Conservation (phyloP, 2,329 filamentous ascomycete species). For the Dactylellina sp. region DNA sequence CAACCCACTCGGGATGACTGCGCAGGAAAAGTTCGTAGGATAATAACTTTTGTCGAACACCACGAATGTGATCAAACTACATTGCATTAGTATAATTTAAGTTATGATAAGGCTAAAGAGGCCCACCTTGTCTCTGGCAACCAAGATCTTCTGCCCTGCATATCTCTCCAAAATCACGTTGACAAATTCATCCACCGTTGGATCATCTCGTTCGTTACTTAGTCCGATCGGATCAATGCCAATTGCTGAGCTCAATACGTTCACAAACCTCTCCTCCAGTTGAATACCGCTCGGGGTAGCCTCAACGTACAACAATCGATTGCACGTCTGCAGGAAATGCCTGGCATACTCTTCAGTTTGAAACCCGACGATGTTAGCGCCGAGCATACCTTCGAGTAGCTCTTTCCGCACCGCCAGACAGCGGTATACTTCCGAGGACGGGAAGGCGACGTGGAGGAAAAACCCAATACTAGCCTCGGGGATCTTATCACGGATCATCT, state of each 20-base stretch:
- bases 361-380: slow-evolving; percentile 91
- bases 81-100: slow-evolving; percentile 8
- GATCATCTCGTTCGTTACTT: slow-evolving; percentile 75
- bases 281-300: slow-evolving; percentile 88
- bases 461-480: slow-evolving; percentile 96
- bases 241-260: slow-evolving; percentile 85
- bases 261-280: slow-evolving; percentile 91
- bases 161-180: slow-evolving; percentile 84
- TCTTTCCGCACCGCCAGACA: slow-evolving; percentile 88
- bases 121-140: slow-evolving; percentile 81
- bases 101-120: background rate
- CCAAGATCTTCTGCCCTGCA: slow-evolving; percentile 87
- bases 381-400: slow-evolving; percentile 90
- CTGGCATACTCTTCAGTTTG: slow-evolving; percentile 93
- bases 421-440: slow-evolving; percentile 94
- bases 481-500: slow-evolving; percentile 87
- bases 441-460: slow-evolving; percentile 94
- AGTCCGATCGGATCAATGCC: slow-evolving; percentile 88
- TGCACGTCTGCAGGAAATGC: slow-evolving; percentile 96
- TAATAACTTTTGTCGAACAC: slow-evolving; percentile 91
- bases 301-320: slow-evolving; percentile 87
- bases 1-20: slow-evolving; percentile 88
- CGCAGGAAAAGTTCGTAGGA: slow-evolving; percentile 94
- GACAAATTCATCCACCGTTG: slow-evolving; percentile 82
- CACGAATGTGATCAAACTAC: slow-evolving; percentile 83